phyloP scores from a whole-genome alignment of 148 eudicot species.

The Agrostemma githago region DNA sequence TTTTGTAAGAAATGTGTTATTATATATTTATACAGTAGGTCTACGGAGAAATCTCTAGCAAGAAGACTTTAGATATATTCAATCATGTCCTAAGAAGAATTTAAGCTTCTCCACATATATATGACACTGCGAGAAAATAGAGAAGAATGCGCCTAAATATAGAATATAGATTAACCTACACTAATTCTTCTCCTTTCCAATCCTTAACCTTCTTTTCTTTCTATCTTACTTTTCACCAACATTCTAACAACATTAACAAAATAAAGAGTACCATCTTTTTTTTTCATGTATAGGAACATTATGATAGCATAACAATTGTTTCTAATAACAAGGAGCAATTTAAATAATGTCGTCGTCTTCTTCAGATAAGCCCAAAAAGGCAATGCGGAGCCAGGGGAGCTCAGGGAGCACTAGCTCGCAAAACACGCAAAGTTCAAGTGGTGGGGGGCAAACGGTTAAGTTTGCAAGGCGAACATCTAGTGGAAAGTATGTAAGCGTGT shows the following conservation, averaged over 20 bases:
- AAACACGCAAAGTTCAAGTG: conserved; percentile 21
- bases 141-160: background rate
- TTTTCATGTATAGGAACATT: background rate
- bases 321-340: background rate
- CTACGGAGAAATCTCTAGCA: too few relatives aligned
- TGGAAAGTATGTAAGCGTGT: conserved; percentile 64
- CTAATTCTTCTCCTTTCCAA: background rate
- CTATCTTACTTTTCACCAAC: background rate
- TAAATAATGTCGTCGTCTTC: conserved; percentile 14
- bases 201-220: background rate
- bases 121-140: conserved; percentile 8
- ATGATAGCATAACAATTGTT: background rate
- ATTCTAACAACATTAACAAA: background rate
- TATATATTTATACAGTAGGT: too few relatives aligned
- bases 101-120: too few relatives aligned
- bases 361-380: conserved; percentile 36
- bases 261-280: background rate
- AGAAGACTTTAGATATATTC: background rate
- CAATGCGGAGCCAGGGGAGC: conserved; percentile 31
- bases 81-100: too few relatives aligned
- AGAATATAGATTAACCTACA: background rate
- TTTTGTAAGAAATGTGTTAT: too few relatives aligned
- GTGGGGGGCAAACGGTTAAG: conserved; percentile 43
- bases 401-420: conserved; percentile 23
- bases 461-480: conserved; percentile 70